Base-by-base conservation (phyloP, 2,329 filamentous ascomycete species). In the Dactylonectria estremocensis region DNA sequence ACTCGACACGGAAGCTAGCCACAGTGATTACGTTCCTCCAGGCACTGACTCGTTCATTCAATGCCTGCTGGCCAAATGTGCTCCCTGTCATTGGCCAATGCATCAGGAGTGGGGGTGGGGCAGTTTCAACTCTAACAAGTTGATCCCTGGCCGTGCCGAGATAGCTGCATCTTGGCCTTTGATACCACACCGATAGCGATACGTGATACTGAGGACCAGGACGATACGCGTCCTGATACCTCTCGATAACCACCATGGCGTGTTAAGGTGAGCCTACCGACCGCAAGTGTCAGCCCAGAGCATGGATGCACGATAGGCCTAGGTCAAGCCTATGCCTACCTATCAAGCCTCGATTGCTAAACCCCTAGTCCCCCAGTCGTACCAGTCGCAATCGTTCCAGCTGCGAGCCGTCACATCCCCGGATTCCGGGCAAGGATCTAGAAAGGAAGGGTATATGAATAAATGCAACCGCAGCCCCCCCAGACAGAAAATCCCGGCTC, bases 71-170 rank as follows among this genome's bases (percentile, higher is more conserved):
- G 22, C 49, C 45, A 56, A 45, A 46, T 50, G 48, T 61, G 22
- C 16, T 45, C n/a, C 5, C 16, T n/a, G 11, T 55, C 20, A 66
- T 66, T 66, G 63, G 63, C 10, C 63, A 56, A 61, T 57, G 59
- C 58, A 13, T 49, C 64, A 14, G 56, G 33, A 63, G 49, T 66
- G 64, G 64, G 64, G 64, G 64, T 63, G 64, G 64, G n/a, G 37
- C 35, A 11, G 14, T 31, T 7, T 35, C 20, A 37, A 52, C 55
- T 33, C 35, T 7, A 31, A 28, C 46, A 28, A 28, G 14, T 50
- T 50, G 50, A 66, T 56, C 56, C 56, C 62, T 56, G 43, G 62
- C 14, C 14, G 16, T 18, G 22, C 28, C 28, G 10, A 61, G 63
- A 66, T 66, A 61, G n/a, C 63, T 52, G 50, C 43, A 22, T n/a